Base-by-base conservation (phyloP, 352 stramenopile genomes). In the Phytophthora brassicae region DNA sequence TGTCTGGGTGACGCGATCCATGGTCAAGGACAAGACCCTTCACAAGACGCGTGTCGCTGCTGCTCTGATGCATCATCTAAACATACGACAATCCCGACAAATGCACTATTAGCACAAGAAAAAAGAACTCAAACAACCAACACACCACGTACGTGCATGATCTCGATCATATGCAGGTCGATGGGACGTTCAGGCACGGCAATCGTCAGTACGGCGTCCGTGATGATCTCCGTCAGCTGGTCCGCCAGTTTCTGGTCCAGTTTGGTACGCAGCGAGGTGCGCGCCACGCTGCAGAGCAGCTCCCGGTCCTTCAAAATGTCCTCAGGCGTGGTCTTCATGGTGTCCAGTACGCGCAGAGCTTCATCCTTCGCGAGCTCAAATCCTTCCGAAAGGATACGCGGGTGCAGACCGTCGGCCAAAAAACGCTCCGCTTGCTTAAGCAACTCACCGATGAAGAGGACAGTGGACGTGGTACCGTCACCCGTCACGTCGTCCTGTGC, bases 151-250 rank as follows among this genome's bases (percentile, higher is more conserved):
- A 92, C 84, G 64, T 98, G 90, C 89, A 99, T 98, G 63, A 99
- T 97, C 86, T 99, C 98, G 24, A 99, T 96, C 93, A 99, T 99
- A 79, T 99, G 96, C 59, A 99, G 72, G 75, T 99, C 98, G 5
- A 99, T 77, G 1, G 95, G 90, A 35, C 82, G 74, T 2, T 84
- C 81, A 17, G 72, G 85, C 73, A 75, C 82, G 69, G 86, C 89
- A 45, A 99, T 96, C 70, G 88, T 96, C 52, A 98, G 89, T 63
- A 99, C 95, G 43, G 97, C 92, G 74, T 99, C 96, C 26, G 98
- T 98, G 29, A 99, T 89, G 47, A 98, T 97, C 63, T 99, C 94
- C 28, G 95, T 98, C 50, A 99, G 66, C 62, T 96, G 87, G 60
- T 98, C 81, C 20, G 87, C 89, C 19, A 97, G 81, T 51, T 98